Percentiles rank a stretch among this genome's conserved stretches.
Conservation (phyloP, 2,329 filamentous ascomycete genomes). For the Arthrobotrys entomopaga region DNA sequence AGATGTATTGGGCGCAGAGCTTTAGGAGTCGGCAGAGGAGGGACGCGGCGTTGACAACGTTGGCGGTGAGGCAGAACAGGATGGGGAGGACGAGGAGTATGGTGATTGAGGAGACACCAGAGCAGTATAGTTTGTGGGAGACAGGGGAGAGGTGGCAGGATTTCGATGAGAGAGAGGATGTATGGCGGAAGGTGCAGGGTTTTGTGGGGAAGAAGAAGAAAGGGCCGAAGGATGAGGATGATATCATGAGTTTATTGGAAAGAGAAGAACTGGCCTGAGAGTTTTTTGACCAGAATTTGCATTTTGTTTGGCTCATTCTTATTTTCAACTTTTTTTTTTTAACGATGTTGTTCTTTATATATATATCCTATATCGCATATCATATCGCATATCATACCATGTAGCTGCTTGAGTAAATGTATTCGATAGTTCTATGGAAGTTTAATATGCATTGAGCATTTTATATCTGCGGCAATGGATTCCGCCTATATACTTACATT, state of each 20-base stretch:
- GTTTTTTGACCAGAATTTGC: constrained; percentile 6
- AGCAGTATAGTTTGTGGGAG: constrained; percentile 45
- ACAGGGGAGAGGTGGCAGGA: constrained; percentile 47
- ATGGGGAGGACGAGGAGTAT: constrained; percentile 50
- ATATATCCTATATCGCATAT: too few relatives aligned
- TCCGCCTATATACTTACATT: too few relatives aligned
- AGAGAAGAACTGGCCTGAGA: constrained; percentile 25
- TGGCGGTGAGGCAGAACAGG: constrained; percentile 37
- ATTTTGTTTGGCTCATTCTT: not conserved
- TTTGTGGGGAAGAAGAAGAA: constrained; percentile 24
- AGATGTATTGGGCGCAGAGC: constrained; percentile 67
- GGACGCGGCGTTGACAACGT: constrained; percentile 37
- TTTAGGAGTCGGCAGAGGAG: constrained; percentile 39
- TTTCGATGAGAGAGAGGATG: constrained; percentile 35
- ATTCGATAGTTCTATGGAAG: too few relatives aligned
- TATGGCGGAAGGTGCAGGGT: constrained; percentile 24
- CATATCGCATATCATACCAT: too few relatives aligned
- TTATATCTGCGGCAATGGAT: too few relatives aligned
- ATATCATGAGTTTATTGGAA: constrained; percentile 38
- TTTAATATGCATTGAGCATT: too few relatives aligned
- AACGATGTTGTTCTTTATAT: too few relatives aligned
- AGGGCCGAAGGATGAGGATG: constrained; percentile 9
- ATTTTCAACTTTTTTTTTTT: too few relatives aligned
- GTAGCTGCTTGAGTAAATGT: too few relatives aligned
- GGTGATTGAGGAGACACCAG: constrained; percentile 30